Evolutionary conservation across 805 yeast genomes (phyloP).

Genomic region (Sungouiella thailandica): DNA sequence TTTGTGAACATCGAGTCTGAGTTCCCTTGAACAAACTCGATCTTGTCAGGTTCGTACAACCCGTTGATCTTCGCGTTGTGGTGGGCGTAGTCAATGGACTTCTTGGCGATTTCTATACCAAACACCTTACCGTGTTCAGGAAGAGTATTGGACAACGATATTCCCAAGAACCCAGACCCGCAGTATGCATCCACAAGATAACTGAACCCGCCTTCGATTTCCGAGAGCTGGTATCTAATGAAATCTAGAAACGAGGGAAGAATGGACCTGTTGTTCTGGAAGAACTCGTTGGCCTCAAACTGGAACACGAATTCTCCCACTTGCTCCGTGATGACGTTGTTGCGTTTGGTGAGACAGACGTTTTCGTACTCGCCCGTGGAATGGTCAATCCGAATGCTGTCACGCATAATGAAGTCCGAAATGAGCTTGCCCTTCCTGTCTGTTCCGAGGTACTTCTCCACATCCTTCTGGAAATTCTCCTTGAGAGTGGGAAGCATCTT

Average conservation of each 20-base stretch:
- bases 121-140: conserved; percentile 29
- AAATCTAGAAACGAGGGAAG: conserved; percentile 31
- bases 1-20: conserved; percentile 33
- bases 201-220: conserved; percentile 12
- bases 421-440: conserved; percentile 2
- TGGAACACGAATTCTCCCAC: conserved; percentile 33
- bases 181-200: conserved; percentile 41
- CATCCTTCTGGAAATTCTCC: conserved; percentile 5
- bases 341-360: conserved; percentile 23
- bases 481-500: conserved; percentile 15
- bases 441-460: conserved; percentile 5
- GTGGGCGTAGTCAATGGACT: conserved; percentile 30
- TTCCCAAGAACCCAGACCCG: conserved; percentile 44
- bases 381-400: conserved; percentile 24
- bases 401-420: conserved; percentile 27
- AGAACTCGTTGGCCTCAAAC: conserved; percentile 36
- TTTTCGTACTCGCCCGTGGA: conserved; percentile 25
- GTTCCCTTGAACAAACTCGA: conserved; percentile 32
- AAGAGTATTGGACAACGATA: conserved; percentile 26
- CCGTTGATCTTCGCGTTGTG: conserved; percentile 38
- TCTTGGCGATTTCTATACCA: conserved; percentile 37
- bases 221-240: conserved; percentile 15
- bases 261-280: conserved; percentile 42
- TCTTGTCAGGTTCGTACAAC: conserved; percentile 20
- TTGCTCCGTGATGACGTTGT: conserved; percentile 29